A percentile compares a stretch with the other conserved stretches of the same genome.
Evolutionary conservation across 805 yeast genomes (phyloP).

Genomic region (Kregervanrija fluxuum): DNA sequence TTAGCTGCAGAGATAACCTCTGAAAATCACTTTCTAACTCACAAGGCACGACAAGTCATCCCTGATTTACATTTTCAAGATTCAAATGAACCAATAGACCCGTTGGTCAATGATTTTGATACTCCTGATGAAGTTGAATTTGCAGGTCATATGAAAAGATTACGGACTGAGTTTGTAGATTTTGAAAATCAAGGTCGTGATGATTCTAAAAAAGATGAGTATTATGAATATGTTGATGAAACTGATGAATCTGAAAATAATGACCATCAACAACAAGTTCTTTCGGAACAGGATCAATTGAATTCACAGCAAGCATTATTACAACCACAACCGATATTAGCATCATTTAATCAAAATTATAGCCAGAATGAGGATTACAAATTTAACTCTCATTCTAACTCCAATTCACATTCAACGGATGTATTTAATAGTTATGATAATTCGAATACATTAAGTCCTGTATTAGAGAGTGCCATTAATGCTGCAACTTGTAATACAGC

Average conservation of each 20-base stretch:
- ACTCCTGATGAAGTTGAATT: constrained; percentile 41
- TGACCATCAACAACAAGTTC: neutral
- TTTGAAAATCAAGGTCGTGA: neutral
- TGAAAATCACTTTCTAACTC: constrained; percentile 16
- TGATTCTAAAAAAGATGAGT: neutral
- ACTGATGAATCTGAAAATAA: neutral
- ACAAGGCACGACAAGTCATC: constrained; percentile 18
- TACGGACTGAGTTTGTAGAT: constrained; percentile 29
- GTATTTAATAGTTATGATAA: too few species aligned
- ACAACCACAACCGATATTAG: too few species aligned
- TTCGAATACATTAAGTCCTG: too few species aligned
- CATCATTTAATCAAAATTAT: too few species aligned
- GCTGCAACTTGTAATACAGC: too few species aligned
- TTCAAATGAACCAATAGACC: constrained; percentile 4
- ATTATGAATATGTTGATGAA: neutral
- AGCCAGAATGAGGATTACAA: too few species aligned
- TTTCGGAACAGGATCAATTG: too few species aligned
- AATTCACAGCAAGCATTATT: too few species aligned
- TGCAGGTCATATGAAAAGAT: constrained; percentile 40
- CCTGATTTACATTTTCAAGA: constrained; percentile 10
- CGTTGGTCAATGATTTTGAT: constrained; percentile 34
- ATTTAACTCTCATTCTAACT: too few species aligned
- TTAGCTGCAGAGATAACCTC: constrained; percentile 17
- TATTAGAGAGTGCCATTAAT: too few species aligned
- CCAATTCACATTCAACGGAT: too few species aligned